A percentile compares a stretch with the other conserved stretches of the same genome.
phyloP scores from a whole-genome alignment of 2,329 filamentous ascomycete genomes.

The Cytospora piceicola region DNA sequence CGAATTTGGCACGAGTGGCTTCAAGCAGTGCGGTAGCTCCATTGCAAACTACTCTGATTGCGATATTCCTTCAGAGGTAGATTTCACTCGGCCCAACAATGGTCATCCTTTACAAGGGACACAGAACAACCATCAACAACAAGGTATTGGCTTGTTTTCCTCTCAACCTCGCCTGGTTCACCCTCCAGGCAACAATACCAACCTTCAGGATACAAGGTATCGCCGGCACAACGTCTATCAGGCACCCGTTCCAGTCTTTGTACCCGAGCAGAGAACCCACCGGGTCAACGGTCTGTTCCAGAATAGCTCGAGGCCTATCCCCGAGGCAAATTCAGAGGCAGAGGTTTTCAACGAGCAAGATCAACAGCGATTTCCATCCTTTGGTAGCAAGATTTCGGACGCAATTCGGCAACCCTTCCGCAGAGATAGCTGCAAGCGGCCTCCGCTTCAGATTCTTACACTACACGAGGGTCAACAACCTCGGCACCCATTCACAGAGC shows the following conservation, averaged over 20 bases:
- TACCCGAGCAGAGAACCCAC: constrained; percentile 38
- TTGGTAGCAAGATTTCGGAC: not conserved
- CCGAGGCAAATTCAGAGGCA: not conserved
- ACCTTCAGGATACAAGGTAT: constrained; percentile 32
- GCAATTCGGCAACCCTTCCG: constrained; percentile 5
- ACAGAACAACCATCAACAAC: not conserved
- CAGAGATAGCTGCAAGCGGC: constrained; percentile 6
- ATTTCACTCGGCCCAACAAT: not conserved
- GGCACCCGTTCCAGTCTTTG: constrained; percentile 33
- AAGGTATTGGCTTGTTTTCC: not conserved
- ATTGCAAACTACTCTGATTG: constrained; percentile 37
- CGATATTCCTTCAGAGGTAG: constrained; percentile 21
- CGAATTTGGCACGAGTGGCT: constrained; percentile 5
- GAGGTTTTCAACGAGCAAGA: not conserved
- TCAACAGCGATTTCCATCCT: not conserved
- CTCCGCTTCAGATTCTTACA: not conserved
- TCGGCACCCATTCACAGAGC: constrained; percentile 15
- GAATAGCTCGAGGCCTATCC: constrained; percentile 26
- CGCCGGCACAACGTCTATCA: constrained; percentile 21
- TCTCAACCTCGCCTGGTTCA: constrained; percentile 20
- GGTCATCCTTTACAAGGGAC: not conserved
- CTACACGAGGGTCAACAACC: constrained; percentile 1
- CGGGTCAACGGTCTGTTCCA: constrained; percentile 40
- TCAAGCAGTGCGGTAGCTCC: constrained; percentile 26
- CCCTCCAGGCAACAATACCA: constrained; percentile 23